Evolutionary conservation across 1,284 basidiomycete genomes (phyloP), one percentile per base, ranked within the genome.

Genomic region (Ustilago lituana): DNA sequence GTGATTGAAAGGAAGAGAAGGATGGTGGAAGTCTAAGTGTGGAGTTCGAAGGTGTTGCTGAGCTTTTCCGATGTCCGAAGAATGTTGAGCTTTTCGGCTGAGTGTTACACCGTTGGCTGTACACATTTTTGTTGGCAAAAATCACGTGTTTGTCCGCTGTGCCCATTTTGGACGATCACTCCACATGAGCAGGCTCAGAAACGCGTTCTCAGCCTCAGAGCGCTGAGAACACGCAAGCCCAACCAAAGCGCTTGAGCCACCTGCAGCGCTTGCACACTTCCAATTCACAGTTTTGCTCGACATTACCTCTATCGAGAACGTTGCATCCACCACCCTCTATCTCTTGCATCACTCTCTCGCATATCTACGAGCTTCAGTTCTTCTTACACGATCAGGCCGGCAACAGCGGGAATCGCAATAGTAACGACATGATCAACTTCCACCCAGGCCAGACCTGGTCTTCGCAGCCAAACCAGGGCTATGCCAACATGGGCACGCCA

Each of bases 371-470:
- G n/a, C n/a, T n/a, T n/a, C n/a, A n/a, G n/a, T n/a, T n/a, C n/a
- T n/a, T n/a, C n/a, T n/a, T n/a, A n/a, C n/a, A n/a, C n/a, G n/a
- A n/a, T n/a, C n/a, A n/a, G n/a, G n/a, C n/a, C 41, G 23, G 12
- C 24, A 3, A 24, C 15, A n/a, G 17, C 32, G 24, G 5, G 4
- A 7, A 39, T 24, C 36, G 5, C 29, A 35, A 11, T 5, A 23
- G 3, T 20, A 14, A 4, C 45, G 49, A 14, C 26, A 70, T 65
- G 67, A 57, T 70, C 49, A 50, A 58, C 45, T 70, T 55, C 35
- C 70, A 68, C 48, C 65, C 70, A 32, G 70, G 70, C 35, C 65
- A 73, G 47, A 73, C 65, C 15, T 73, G 70, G 67, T 70, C 67
- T 14, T 74, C 71, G 24, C 43, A 39, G 31, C 68, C 71, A 9